Base-by-base conservation (phyloP, 2,329 filamentous ascomycete species). In the Ophioceras dolichostomum region DNA sequence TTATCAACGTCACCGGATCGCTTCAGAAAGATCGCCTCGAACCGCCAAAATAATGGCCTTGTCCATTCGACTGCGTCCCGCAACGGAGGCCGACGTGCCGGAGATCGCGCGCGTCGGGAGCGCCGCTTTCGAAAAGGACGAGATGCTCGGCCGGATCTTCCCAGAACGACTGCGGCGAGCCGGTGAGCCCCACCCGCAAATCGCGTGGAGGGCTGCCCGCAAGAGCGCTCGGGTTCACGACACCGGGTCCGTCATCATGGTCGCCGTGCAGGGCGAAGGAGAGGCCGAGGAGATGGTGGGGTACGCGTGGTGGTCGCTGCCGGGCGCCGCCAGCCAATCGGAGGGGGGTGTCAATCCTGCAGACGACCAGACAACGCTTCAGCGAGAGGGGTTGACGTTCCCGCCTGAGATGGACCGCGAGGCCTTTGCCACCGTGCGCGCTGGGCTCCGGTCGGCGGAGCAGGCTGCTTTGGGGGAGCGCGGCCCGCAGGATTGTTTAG, bases 61-160 rank as follows among this genome's bases (percentile, higher is more conserved):
- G 51, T 36, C 51, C 10, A 42, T 53, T 22, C 34, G 33, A 5
- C 30, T 54, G 32, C 47, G 52, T 14, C 43, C 35, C 16, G 49
- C 52, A 19, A 46, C 39, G 12, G 42, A 47, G 30, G 44, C 43
- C 30, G 52, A 55, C 26, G 36, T 43, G n/a, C 37, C 39, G 9
- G 40, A 39, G n/a, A 46, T 54, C 30, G 52, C 45, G n/a, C 37
- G 38, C 24, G 42, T 55, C 34, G 46, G 41, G 29, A 22, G 16
- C 9, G 44, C 42, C 16, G 49, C 50, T 9, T 55, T 54, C 38
- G 18, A 35, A 18, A 45, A 32, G 5, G 46, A 47, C 27, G 34
- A 17, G 34, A 47, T 47, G 16, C 29, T 40, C 6, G 39, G 38
- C 10, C 31, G 34, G 17, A 26, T 46, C 14, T 48, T 45, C 27